Percentiles rank a stretch among this genome's conserved stretches.
Evolutionary conservation across 2,329 filamentous ascomycete genomes (phyloP).

Genomic region (Botrytis tulipae): DNA sequence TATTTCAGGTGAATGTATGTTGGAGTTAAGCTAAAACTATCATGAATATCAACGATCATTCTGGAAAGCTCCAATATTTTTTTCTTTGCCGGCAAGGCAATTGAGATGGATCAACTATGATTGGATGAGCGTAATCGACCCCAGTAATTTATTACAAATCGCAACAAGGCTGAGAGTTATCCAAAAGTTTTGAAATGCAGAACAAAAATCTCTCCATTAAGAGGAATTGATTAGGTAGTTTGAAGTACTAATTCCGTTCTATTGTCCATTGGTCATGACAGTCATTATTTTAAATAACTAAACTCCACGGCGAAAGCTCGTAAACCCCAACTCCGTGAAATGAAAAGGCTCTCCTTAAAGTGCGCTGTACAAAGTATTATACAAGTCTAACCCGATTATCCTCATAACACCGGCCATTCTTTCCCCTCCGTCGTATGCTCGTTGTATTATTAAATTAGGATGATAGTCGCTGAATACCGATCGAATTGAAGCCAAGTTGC

Average conservation of each 20-base stretch:
- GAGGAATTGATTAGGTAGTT: not conserved
- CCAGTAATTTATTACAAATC: conserved; percentile 12
- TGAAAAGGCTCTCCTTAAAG: not conserved
- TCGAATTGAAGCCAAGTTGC: conserved; percentile 7
- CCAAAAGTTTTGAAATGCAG: not conserved
- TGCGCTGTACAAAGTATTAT: not conserved
- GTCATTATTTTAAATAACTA: not conserved
- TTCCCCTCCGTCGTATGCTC: not conserved
- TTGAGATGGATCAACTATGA: conserved; percentile 8
- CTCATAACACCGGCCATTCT: conserved; percentile 3
- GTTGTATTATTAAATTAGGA: conserved; percentile 20
- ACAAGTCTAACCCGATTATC: conserved; percentile 8
- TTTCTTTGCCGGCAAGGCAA: conserved; percentile 13
- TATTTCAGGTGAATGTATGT: conserved; percentile 10
- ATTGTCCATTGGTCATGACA: not conserved
- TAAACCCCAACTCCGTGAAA: conserved; percentile 1
- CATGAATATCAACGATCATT: conserved; percentile 18
- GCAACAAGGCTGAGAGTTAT: conserved; percentile 11
- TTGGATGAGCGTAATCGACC: conserved; percentile 10
- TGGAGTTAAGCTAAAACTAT: conserved; percentile 8
- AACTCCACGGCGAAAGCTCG: not conserved
- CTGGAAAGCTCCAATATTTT: conserved; percentile 23
- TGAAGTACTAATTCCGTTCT: not conserved
- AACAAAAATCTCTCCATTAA: not conserved
- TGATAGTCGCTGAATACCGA: not conserved